phyloP scores from a whole-genome alignment of 805 yeast species.

The Hyphopichia homilentoma region DNA sequence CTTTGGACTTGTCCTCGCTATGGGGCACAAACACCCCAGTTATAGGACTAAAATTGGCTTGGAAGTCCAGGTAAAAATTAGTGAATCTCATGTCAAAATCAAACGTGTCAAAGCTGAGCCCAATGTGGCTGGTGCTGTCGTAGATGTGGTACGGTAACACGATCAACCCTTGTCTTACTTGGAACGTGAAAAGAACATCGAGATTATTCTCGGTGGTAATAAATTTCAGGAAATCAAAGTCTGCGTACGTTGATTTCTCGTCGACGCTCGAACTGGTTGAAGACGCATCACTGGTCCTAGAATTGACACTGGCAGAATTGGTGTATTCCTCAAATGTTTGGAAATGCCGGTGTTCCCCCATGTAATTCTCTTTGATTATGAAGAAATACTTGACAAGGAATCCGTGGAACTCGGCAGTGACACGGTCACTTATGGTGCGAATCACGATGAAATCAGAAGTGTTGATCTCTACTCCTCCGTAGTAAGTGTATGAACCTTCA shows the following conservation, averaged over 20 bases:
- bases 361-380: conserved; percentile 79
- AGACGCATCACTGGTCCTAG: background rate
- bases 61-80: conserved; percentile 90
- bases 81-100: conserved; percentile 83
- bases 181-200: conserved; percentile 71
- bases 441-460: conserved; percentile 68
- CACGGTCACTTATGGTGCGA: conserved; percentile 59
- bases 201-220: conserved; percentile 64
- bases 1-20: conserved; percentile 17
- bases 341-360: conserved; percentile 83
- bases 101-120: conserved; percentile 59
- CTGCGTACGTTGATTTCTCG: conserved; percentile 2
- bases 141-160: conserved; percentile 73
- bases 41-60: conserved; percentile 65
- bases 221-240: conserved; percentile 30
- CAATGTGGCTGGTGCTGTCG: conserved; percentile 56
- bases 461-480: conserved; percentile 54
- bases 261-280: conserved; percentile 1
- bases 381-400: conserved; percentile 71
- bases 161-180: conserved; percentile 65
- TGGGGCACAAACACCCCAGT: conserved; percentile 29
- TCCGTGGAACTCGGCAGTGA: conserved; percentile 75
- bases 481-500: conserved; percentile 63
- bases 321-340: conserved; percentile 83
- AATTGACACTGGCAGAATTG: conserved; percentile 11